phyloP scores from a whole-genome alignment of 371 early-diverging fungal species.

The Vittaforma corneae region DNA sequence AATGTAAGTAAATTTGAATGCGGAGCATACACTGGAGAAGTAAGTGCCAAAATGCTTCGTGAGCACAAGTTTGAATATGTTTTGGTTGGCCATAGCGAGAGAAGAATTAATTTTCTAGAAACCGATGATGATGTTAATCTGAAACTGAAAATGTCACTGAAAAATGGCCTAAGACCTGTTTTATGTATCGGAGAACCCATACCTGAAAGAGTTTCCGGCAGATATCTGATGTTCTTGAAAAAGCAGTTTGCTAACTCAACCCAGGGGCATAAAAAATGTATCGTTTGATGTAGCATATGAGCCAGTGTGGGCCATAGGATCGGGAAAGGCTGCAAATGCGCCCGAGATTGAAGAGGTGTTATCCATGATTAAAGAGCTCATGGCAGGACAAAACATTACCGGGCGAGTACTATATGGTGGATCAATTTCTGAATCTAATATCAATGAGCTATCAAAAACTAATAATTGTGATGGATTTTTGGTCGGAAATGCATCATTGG shows the following conservation, averaged over 20 bases:
- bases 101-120: slow-evolving; percentile 80
- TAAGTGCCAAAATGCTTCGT: slow-evolving; percentile 81
- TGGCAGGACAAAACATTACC: slow-evolving; percentile 7
- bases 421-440: slow-evolving; percentile 72
- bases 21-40: slow-evolving; percentile 95
- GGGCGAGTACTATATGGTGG: slow-evolving; percentile 93
- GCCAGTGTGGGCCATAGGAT: slow-evolving; percentile 99
- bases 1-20: slow-evolving; percentile 69
- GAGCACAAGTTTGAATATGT: slow-evolving; percentile 83
- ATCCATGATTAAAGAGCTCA: slow-evolving; percentile 33
- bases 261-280: slow-evolving; percentile 59
- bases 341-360: slow-evolving; percentile 62
- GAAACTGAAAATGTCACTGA: slow-evolving; percentile 75
- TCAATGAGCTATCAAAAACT: slow-evolving; percentile 62
- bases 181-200: slow-evolving; percentile 91
- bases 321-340: slow-evolving; percentile 88
- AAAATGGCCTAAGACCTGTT: slow-evolving; percentile 75
- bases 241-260: slow-evolving; percentile 71
- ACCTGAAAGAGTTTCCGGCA: slow-evolving; percentile 74
- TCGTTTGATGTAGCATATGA: slow-evolving; percentile 91
- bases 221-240: slow-evolving; percentile 73
- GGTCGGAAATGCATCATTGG: slow-evolving; percentile 91
- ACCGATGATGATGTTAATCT: slow-evolving; percentile 65
- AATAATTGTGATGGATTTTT: slow-evolving; percentile 92
- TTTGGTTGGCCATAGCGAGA: slow-evolving; percentile 96